Percentiles rank a stretch among this genome's conserved stretches.
These are phyloP conservation scores for Sistotremastrum niveocremeum DNA, from an alignment of 768 basidiomycete genomes.

Conservation along the genomic window DNA sequence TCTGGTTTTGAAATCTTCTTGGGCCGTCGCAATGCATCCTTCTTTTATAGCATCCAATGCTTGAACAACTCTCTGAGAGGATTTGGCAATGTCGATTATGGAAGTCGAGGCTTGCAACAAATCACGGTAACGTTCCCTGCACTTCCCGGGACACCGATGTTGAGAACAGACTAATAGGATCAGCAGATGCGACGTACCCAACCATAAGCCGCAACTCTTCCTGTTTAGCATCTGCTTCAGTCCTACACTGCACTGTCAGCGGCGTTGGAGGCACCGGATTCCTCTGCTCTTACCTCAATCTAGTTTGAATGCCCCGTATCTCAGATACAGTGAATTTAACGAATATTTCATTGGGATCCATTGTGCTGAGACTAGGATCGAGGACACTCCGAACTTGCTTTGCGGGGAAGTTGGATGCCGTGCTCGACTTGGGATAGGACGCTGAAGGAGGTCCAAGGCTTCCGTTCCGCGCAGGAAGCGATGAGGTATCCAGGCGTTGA, in stretches of 20 bases:
- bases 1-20: conserved; percentile 1
- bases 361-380: conserved; percentile 11
- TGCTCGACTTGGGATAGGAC: too few species aligned
- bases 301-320: conserved; percentile 52
- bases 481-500: too few species aligned
- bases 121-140: conserved; percentile 82
- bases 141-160: conserved; percentile 35
- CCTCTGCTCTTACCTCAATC: conserved; percentile 36
- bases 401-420: too few species aligned
- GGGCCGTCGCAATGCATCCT: conserved; percentile 35
- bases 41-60: conserved; percentile 50
- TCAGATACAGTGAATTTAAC: conserved; percentile 56
- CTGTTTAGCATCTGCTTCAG: conserved; percentile 77
- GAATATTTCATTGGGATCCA: conserved; percentile 67
- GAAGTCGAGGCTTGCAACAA: conserved; percentile 76
- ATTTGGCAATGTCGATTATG: conserved; percentile 61
- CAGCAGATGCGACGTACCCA: conserved; percentile 47
- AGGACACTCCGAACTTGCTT: neutral
- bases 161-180: neutral
- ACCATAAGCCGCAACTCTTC: conserved; percentile 84
- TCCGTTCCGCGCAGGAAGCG: too few species aligned
- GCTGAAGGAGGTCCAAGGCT: too few species aligned
- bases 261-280: neutral
- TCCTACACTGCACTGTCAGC: conserved; percentile 24
- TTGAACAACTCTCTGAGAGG: conserved; percentile 49